Conservation (phyloP, 2,329 filamentous ascomycete genomes). For the Colletotrichum theobromicola region DNA sequence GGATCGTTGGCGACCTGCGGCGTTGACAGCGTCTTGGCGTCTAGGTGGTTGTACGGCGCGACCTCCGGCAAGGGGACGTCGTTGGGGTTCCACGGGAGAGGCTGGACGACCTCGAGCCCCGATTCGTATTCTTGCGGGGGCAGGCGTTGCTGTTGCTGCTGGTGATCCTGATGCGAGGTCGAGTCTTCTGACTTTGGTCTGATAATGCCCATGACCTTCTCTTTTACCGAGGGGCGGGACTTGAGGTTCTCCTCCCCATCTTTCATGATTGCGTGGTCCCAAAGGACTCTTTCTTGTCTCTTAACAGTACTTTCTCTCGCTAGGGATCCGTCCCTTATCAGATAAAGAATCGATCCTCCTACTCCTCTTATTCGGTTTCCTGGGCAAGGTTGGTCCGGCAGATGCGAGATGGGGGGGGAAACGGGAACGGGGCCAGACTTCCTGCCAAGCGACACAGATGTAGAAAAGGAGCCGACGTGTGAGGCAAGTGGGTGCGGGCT, state of each 20-base stretch:
- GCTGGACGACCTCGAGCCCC: conserved; percentile 11
- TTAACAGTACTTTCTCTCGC: background rate
- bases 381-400: background rate
- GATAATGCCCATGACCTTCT: background rate
- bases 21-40: background rate
- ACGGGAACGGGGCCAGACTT: background rate
- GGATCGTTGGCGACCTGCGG: conserved; percentile 8
- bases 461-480: background rate
- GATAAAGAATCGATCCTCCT: background rate
- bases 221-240: background rate
- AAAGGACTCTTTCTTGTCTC: background rate
- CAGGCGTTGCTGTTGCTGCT: background rate
- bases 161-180: background rate
- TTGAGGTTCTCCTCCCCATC: background rate
- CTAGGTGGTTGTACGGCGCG: background rate
- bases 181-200: background rate
- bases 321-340: background rate
- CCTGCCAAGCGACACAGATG: background rate
- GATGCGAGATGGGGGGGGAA: background rate
- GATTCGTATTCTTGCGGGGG: conserved; percentile 1
- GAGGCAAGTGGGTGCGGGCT: background rate
- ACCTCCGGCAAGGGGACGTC: conserved; percentile 9
- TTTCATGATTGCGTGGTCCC: background rate
- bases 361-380: background rate
- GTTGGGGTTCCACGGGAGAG: conserved; percentile 2